phyloP scores from a whole-genome alignment of 176 grass and related monocot species.

The Thinopyrum elongatum region DNA sequence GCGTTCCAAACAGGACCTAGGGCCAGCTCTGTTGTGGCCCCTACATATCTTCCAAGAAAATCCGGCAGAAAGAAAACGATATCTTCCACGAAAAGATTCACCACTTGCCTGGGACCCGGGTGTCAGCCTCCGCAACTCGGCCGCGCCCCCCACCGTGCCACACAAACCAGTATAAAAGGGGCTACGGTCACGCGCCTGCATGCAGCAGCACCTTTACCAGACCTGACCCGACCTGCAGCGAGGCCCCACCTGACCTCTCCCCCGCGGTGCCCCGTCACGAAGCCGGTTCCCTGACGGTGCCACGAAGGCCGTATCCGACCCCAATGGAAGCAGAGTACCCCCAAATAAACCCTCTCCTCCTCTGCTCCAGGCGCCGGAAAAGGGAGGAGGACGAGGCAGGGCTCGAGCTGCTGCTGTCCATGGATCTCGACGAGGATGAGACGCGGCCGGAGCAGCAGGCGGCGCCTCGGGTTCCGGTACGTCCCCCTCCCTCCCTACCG shows the following conservation, averaged over 20 bases:
- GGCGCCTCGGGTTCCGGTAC: not conserved
- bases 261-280: not conserved
- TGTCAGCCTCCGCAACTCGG: not conserved
- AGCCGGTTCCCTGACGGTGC: not conserved
- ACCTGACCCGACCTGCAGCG: not conserved
- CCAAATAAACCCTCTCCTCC: not conserved
- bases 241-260: not conserved
- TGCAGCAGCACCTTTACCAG: not conserved
- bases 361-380: conserved; percentile 21
- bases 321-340: conserved; percentile 18
- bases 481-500: not conserved
- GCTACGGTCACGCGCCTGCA: not conserved
- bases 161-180: not conserved
- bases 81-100: not conserved
- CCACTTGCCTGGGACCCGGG: not conserved
- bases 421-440: conserved; percentile 17
- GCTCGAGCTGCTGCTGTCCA: not conserved
- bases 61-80: not conserved
- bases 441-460: not conserved
- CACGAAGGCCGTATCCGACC: not conserved
- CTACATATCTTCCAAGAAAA: too few relatives aligned
- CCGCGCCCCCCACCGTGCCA: not conserved
- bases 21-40: too few relatives aligned
- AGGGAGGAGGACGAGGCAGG: not conserved
- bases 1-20: too few relatives aligned